phyloP scores from a whole-genome alignment of 2,329 filamentous ascomycete species.

The Aspergillus clavatus region DNA sequence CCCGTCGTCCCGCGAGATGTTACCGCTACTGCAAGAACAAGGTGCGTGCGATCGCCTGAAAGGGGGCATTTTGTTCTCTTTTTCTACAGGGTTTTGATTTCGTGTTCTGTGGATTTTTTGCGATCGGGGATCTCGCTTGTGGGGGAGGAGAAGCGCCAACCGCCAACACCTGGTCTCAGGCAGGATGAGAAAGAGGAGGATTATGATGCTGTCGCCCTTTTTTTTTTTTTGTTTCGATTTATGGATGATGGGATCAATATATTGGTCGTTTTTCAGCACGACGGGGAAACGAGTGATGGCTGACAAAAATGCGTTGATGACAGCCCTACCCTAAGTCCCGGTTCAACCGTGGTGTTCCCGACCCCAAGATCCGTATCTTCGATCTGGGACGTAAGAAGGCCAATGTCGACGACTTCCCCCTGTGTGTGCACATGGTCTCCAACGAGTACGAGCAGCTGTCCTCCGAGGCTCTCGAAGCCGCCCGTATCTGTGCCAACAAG shows the following conservation, averaged over 20 bases:
- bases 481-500: conserved; percentile 99
- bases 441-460: conserved; percentile 99
- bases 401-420: conserved; percentile 98
- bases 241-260: too few species aligned
- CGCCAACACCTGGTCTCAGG: conserved; percentile 3
- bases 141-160: conserved; percentile 20
- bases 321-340: conserved; percentile 98
- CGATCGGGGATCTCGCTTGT: conserved; percentile 27
- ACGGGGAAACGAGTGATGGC: too few species aligned
- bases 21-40: conserved; percentile 99
- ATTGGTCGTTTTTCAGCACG: too few species aligned
- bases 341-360: conserved; percentile 98
- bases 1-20: conserved; percentile 97
- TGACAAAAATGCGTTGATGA: conserved; percentile 16
- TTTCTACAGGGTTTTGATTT: too few species aligned
- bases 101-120: conserved; percentile 25
- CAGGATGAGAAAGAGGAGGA: neutral
- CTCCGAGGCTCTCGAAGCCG: conserved; percentile 98
- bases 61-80: conserved; percentile 12
- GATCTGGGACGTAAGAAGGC: conserved; percentile 98
- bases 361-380: conserved; percentile 88
- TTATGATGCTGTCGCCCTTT: conserved; percentile 1
- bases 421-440: conserved; percentile 98
- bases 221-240: conserved; percentile 6
- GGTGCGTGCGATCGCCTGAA: conserved; percentile 54